Evolutionary conservation across 257 asterid genomes (phyloP), one percentile per base, ranked within the genome.

Genomic region (Striga asiatica): DNA sequence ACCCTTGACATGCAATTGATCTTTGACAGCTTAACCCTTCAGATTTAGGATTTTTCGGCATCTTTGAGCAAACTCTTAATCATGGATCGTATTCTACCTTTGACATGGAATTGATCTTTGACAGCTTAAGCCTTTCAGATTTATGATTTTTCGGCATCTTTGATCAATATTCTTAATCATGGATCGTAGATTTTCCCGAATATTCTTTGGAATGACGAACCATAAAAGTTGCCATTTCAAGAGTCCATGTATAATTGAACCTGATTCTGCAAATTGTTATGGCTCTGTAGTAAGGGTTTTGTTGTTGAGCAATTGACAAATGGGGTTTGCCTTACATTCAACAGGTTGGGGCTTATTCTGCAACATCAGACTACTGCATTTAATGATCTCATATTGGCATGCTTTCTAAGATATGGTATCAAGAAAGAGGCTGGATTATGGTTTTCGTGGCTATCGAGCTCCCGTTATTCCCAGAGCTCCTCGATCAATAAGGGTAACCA

Each of bases 381-480:
- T 66, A 61, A 73, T 58, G 69, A 61, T 73, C 68, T 70, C 31
- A 56, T 48, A 67, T 66, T 77, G 82, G 81, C 58, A 79, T 77
- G 82, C 81, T 73, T 66, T 69, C 66, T 65, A 62, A 62, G 79
- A 52, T 69, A 85, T 85, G 89, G 88, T 74, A 70, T 68, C 80
- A 27, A 78, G 71, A 68, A 78, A 78, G 71, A 80, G 72, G 74
- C 70, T 66, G 72, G 81, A 73, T 60, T 66, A 37, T 62, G 78
- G 74, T 21, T 60, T 73, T 58, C 56, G 64, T 64, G 82, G 79
- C 63, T 66, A 49, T 56, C 72, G 65, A 60, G 56, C 73, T 60
- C 81, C 87, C 18, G 32, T 65, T 68, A 52, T 82, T 46, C 95
- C 48, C 17, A 78, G 74, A 62, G 95, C 84, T 70, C 95, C 93